Evolutionary conservation across 371 early-diverging fungal genomes (phyloP).

Genomic region (Coelomomyces lativittatus): DNA sequence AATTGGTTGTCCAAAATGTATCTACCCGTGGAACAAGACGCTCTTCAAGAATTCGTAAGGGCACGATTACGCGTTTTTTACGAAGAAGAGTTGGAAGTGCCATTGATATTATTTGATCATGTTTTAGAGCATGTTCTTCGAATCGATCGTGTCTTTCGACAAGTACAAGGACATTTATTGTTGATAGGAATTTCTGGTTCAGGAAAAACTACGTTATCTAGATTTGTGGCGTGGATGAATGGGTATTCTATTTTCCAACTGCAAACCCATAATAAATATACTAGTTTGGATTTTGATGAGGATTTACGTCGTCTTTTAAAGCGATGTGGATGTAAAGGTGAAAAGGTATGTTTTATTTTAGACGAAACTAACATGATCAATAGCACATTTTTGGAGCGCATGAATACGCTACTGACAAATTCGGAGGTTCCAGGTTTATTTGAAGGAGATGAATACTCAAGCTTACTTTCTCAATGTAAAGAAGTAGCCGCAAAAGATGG

Average conservation of each 20-base stretch:
- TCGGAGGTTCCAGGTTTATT: constrained; percentile 96
- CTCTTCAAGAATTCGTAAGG: constrained; percentile 74
- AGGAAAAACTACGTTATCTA: constrained; percentile 87
- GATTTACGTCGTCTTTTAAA: constrained; percentile 78
- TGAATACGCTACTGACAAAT: constrained; percentile 95
- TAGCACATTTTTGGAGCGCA: constrained; percentile 88
- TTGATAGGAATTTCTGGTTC: constrained; percentile 91
- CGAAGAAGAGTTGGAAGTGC: constrained; percentile 95
- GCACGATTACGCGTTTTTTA: constrained; percentile 92
- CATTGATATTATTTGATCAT: constrained; percentile 85
- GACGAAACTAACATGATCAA: constrained; percentile 94
- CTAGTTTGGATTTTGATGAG: constrained; percentile 91
- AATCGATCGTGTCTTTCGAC: constrained; percentile 94
- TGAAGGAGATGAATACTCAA: constrained; percentile 88
- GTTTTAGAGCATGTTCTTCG: constrained; percentile 91
- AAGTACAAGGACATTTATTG: constrained; percentile 91
- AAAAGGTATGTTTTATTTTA: constrained; percentile 92
- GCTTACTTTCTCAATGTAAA: constrained; percentile 86
- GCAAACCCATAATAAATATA: constrained; percentile 87
- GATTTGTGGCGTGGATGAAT: constrained; percentile 99
- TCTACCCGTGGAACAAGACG: constrained; percentile 67
- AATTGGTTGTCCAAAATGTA: constrained; percentile 91
- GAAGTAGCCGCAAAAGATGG: constrained; percentile 88
- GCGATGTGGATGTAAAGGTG: constrained; percentile 87
- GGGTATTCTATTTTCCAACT: constrained; percentile 87